Evolutionary conservation across 2,329 filamentous ascomycete genomes (phyloP), one percentile per base, ranked within the genome.

Genomic region (Neonectria hederae): DNA sequence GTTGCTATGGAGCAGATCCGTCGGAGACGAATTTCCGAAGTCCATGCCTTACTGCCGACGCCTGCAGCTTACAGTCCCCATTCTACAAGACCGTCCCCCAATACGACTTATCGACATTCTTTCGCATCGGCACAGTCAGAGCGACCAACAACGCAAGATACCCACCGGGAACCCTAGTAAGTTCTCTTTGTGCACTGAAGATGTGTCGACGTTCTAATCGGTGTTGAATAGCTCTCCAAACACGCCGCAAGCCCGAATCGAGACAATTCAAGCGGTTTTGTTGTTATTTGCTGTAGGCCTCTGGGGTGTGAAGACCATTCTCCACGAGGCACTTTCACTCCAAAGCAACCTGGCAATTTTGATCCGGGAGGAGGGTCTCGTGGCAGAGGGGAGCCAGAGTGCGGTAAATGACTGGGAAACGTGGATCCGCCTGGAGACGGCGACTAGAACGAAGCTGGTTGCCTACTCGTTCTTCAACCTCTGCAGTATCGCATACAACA

Each of bases 261-360:
- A 91, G 73, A 91, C 88, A 0, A 89, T 90, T 3, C 89, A 91
- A 70, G 85, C 88, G 4, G 80, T 91, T 1, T 76, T 91, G 0
- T 75, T 91, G 1, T 81, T 89, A 5, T 88, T 89, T 67, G 85
- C 86, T 0, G 83, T 88, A 9, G 87, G 87, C 0, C 81, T 89
- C 6, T 89, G 87, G 87, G 86, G 86, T 2, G 84, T 85, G 30
- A 88, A 87, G 65, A 84, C 85, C 1, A 87, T 89, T 38, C 76
- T 89, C 7, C 84, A 87, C 58, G 87, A 89, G 65, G 84, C 87
- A 0, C 72, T 89, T n/a, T 84, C 85, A 0, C 73, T 89, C 24
- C 87, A 89, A 71, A 89, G 87, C 67, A 81, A 84, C 30, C 78
- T 89, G 9, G 86, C 86, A 3, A 82, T 87, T 19, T 74, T 89